Evolutionary conservation across 2,329 filamentous ascomycete genomes (phyloP).

Genomic region (Whalleya microplaca): DNA sequence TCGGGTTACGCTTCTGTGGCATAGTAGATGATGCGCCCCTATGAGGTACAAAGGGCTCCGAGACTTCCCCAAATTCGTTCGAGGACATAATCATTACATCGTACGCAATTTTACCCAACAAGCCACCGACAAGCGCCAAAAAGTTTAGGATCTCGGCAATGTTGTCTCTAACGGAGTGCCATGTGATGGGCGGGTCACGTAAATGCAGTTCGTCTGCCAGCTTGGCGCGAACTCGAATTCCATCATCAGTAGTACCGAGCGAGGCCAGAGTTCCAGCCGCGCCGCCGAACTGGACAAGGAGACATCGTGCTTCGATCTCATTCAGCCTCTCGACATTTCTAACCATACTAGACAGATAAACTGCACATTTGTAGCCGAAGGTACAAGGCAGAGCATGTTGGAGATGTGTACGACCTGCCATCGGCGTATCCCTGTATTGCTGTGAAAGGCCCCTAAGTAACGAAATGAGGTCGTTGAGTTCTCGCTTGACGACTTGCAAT

Average conservation of each 20-base stretch:
- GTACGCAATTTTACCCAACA: too few relatives aligned
- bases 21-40: constrained; percentile 59
- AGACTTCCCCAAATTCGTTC: too few relatives aligned
- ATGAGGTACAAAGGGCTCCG: too few relatives aligned
- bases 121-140: too few relatives aligned
- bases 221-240: constrained; percentile 51
- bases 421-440: constrained; percentile 55
- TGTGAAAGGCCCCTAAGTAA: constrained; percentile 47
- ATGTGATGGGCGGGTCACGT: too few relatives aligned
- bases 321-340: constrained; percentile 52
- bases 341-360: constrained; percentile 54
- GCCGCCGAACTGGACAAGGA: constrained; percentile 60
- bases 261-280: constrained; percentile 60
- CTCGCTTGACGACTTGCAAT: constrained; percentile 49
- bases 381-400: constrained; percentile 61
- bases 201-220: too few relatives aligned
- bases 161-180: too few relatives aligned
- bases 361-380: constrained; percentile 61
- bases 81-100: constrained; percentile 62
- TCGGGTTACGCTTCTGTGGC: constrained; percentile 63
- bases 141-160: too few relatives aligned
- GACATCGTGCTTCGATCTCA: constrained; percentile 48
- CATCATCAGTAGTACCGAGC: constrained; percentile 50
- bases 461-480: constrained; percentile 46
- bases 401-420: constrained; percentile 61